Percentiles rank a stretch among this genome's conserved stretches.
phyloP scores from a whole-genome alignment of 2,329 filamentous ascomycete genomes.

The Sporothrix luriei region DNA sequence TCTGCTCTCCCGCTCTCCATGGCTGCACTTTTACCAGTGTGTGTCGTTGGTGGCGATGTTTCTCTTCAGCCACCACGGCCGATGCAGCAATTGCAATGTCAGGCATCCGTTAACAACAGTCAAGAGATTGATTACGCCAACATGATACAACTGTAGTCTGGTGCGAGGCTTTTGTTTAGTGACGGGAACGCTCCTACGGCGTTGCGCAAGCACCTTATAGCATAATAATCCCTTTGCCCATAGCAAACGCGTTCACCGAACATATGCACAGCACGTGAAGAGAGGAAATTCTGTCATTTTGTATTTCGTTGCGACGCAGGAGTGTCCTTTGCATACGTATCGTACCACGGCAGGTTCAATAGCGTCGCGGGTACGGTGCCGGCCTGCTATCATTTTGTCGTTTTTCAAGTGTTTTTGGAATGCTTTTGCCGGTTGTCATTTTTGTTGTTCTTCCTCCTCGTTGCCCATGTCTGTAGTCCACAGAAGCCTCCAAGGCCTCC shows the following conservation, averaged over 20 bases:
- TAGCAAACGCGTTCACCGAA: not conserved
- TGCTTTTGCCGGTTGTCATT: not conserved
- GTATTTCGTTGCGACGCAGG: not conserved
- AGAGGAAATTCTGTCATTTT: constrained; percentile 16
- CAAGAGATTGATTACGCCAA: too few species aligned
- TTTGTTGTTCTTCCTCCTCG: not conserved
- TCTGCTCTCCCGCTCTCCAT: not conserved
- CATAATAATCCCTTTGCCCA: too few species aligned
- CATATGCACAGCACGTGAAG: not conserved
- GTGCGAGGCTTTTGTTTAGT: too few species aligned
- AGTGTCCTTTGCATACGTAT: not conserved
- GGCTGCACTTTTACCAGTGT: not conserved
- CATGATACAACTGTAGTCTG: too few species aligned
- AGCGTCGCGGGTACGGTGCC: not conserved
- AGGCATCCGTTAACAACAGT: too few species aligned
- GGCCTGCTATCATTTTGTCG: not conserved
- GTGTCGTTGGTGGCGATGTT: not conserved
- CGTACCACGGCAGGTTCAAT: not conserved
- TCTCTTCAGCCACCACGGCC: not conserved
- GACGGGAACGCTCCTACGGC: too few species aligned
- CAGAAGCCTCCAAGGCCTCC: not conserved
- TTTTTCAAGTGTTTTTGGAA: constrained; percentile 4
- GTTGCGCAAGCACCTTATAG: too few species aligned
- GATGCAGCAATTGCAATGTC: not conserved
- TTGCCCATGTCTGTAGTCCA: not conserved